These are phyloP conservation scores for Xerocomus nothofagi DNA, from an alignment of 1,284 basidiomycete species.

Conservation along the genomic window DNA sequence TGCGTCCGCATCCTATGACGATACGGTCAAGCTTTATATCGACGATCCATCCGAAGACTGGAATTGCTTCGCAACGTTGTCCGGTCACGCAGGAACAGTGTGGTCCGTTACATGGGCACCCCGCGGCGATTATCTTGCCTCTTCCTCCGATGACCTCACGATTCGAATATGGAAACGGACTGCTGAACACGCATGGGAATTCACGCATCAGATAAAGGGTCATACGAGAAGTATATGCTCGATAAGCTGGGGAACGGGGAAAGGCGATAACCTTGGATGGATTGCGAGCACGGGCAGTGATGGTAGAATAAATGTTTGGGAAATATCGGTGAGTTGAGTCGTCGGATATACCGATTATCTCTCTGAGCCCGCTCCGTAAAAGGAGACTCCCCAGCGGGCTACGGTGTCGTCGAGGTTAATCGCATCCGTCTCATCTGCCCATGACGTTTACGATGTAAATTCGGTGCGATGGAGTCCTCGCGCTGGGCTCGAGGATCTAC, in stretches of 20 bases:
- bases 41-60: constrained; percentile 97
- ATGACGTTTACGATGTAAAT: constrained; percentile 80
- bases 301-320: constrained; percentile 74
- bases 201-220: constrained; percentile 52
- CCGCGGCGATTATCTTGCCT: constrained; percentile 81
- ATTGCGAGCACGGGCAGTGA: constrained; percentile 77
- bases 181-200: constrained; percentile 59
- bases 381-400: constrained; percentile 28
- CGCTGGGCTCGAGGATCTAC: constrained; percentile 55
- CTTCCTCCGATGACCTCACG: constrained; percentile 77
- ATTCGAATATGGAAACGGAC: constrained; percentile 69
- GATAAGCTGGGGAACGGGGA: constrained; percentile 73
- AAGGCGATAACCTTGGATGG: constrained; percentile 60
- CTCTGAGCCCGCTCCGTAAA: constrained; percentile 6
- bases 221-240: constrained; percentile 80
- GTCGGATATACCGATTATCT: not conserved
- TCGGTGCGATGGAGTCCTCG: constrained; percentile 76
- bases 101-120: constrained; percentile 89
- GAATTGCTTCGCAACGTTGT: constrained; percentile 83
- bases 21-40: constrained; percentile 91
- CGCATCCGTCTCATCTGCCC: constrained; percentile 55
- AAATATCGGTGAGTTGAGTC: constrained; percentile 53
- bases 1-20: constrained; percentile 96
- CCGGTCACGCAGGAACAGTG: constrained; percentile 85
- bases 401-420: constrained; percentile 47